Evolutionary conservation across 2,329 filamentous ascomycete genomes (phyloP).

Genomic region (Geosmithia flava): DNA sequence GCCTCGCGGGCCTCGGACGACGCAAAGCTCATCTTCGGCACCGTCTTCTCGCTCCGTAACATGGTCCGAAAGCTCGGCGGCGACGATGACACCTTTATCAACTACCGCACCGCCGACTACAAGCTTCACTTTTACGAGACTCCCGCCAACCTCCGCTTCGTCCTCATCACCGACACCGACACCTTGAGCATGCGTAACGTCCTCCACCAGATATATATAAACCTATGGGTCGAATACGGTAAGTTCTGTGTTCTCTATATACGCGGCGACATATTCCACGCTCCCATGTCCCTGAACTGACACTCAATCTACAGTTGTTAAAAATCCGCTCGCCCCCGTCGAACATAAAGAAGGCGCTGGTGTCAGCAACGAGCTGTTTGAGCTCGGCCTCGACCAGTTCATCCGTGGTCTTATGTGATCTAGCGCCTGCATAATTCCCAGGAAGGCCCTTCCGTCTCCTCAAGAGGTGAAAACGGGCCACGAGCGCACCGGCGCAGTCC

Average conservation of each 20-base stretch:
- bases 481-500: neutral
- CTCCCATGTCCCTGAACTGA: neutral
- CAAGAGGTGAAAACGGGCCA: neutral
- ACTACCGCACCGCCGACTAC: constrained; percentile 87
- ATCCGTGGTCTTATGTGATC: constrained; percentile 48
- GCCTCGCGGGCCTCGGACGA: constrained; percentile 52
- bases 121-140: constrained; percentile 99
- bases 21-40: constrained; percentile 94
- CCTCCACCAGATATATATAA: constrained; percentile 96
- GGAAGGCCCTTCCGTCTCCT: neutral
- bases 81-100: constrained; percentile 88
- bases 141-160: constrained; percentile 86
- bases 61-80: constrained; percentile 94
- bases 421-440: neutral
- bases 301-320: constrained; percentile 40
- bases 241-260: neutral
- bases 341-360: constrained; percentile 57
- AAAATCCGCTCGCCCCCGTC: constrained; percentile 56
- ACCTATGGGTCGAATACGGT: constrained; percentile 94
- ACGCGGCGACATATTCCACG: neutral
- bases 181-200: constrained; percentile 87
- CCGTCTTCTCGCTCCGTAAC: constrained; percentile 90
- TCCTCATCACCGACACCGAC: constrained; percentile 87
- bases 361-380: constrained; percentile 61
- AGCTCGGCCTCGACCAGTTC: constrained; percentile 65